Base-by-base conservation (phyloP, 768 basidiomycete species). In the Collybia sordida region DNA sequence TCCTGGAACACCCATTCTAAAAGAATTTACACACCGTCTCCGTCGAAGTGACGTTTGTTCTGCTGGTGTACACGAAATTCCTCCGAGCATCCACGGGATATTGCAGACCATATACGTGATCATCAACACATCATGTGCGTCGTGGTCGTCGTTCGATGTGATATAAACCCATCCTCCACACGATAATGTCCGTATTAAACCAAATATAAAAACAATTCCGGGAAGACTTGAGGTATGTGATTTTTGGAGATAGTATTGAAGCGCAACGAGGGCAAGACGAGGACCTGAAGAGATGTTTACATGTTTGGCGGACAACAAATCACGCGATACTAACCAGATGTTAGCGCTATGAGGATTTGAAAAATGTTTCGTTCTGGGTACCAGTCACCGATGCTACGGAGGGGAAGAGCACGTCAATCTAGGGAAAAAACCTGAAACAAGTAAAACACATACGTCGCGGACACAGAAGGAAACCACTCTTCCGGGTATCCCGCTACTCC, bases 101-200 rank as follows among this genome's bases (percentile, higher is more conserved):
- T 90, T 93, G 63, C 83, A 80, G 3, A 90, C 74, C 53, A 96
- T 88, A 62, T 95, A 96, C 45, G 78, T 65, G 51, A 95, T 84
- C 93, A 96, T 96, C 62, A 85, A 82, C 31, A 93, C 68, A 63
- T 96, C 93, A 68, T 96, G 93, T 12, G 75, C 73, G 59, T 89
- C 86, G 57, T 92, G 90, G 67, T 89, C 79, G 62, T 95, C 93
- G 45, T 71, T 82, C 2, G 89, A 90, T 0, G 93, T 94, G 59
- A 95, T 83, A 59, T 85, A 96, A 23, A 94, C 90, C 93, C 93
- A 96, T 22, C 93, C 92, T 25, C 90, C 93, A 59, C 93, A 95
- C 2, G 82, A 77, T 25, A 95, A 64, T 0, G 93, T 93, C 51
- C 93, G 75, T 15, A 89, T 62, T 18, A 92, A 54, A 0, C 91